Evolutionary conservation across 192 early-diverging fungal species (phyloP).

Genomic region (Geranomyces variabilis): DNA sequence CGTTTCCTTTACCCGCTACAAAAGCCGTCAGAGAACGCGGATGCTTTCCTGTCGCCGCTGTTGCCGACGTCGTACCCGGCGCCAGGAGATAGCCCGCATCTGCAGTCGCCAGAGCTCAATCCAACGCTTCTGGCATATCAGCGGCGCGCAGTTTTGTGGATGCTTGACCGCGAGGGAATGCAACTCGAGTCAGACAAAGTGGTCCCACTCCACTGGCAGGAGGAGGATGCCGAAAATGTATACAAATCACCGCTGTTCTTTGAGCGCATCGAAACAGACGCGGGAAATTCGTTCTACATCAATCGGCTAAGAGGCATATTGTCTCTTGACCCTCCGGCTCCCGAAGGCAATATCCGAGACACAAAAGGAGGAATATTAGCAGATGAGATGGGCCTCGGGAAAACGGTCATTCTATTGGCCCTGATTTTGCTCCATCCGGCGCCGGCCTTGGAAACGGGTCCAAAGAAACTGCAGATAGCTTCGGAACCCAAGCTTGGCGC

Average conservation of each 20-base stretch:
- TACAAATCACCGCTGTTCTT: slow-evolving; percentile 18
- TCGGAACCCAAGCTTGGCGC: too few species aligned
- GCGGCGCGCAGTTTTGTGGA: slow-evolving; percentile 42
- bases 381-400: slow-evolving; percentile 73
- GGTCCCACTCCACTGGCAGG: neutral
- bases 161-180: slow-evolving; percentile 42
- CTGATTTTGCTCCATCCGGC: slow-evolving; percentile 55
- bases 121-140: slow-evolving; percentile 39
- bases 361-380: slow-evolving; percentile 49
- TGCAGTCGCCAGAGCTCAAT: neutral
- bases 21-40: too few species aligned
- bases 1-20: too few species aligned
- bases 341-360: neutral
- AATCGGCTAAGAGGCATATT: slow-evolving; percentile 15
- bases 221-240: too few species aligned
- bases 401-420: slow-evolving; percentile 67
- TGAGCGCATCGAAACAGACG: neutral
- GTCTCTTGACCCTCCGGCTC: neutral
- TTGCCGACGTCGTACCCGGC: slow-evolving; percentile 2
- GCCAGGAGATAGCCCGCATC: neutral
- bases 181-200: neutral
- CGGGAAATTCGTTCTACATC: neutral
- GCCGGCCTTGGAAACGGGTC: slow-evolving; percentile 11
- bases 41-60: neutral
- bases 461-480: neutral